Percentiles rank a stretch among this genome's conserved stretches.
These are phyloP conservation scores for Cryptococcus amylolentus DNA, from an alignment of 1,284 basidiomycete species.

Conservation along the genomic window DNA sequence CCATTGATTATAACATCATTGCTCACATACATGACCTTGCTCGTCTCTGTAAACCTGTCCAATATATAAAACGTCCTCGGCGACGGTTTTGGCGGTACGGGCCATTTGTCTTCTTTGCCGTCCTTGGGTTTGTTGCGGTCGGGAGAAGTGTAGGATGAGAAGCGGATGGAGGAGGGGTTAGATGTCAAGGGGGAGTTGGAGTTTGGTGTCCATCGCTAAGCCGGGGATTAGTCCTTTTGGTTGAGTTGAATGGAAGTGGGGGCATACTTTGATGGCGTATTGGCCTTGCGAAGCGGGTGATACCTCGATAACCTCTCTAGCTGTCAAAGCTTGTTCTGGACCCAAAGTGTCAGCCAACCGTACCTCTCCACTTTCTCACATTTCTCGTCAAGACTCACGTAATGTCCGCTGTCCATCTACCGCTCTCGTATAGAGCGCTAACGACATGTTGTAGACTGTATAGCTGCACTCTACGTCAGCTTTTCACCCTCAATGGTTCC, in stretches of 20 bases:
- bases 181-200: slow-evolving; percentile 7
- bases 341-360: slow-evolving; percentile 7
- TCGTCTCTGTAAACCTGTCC: slow-evolving; percentile 40
- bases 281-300: slow-evolving; percentile 20
- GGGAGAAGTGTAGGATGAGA: slow-evolving; percentile 9
- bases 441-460: slow-evolving; percentile 18
- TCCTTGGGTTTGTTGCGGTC: neutral
- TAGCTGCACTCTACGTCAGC: slow-evolving; percentile 6
- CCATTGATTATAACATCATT: slow-evolving; percentile 37
- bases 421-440: slow-evolving; percentile 16
- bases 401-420: slow-evolving; percentile 19
- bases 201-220: slow-evolving; percentile 12
- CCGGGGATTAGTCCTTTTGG: neutral
- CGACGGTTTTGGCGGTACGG: slow-evolving; percentile 11
- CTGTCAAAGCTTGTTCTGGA: slow-evolving; percentile 37
- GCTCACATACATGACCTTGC: slow-evolving; percentile 34
- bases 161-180: slow-evolving; percentile 10
- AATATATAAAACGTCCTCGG: slow-evolving; percentile 39
- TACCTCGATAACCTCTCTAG: slow-evolving; percentile 39
- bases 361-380: neutral
- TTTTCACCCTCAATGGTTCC: no score
- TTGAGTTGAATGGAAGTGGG: neutral
- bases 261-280: slow-evolving; percentile 12
- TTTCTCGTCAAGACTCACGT: slow-evolving; percentile 12
- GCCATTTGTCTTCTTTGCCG: slow-evolving; percentile 4